Evolutionary conservation across 2,329 filamentous ascomycete genomes (phyloP).

Genomic region (Shiraia sp.): DNA sequence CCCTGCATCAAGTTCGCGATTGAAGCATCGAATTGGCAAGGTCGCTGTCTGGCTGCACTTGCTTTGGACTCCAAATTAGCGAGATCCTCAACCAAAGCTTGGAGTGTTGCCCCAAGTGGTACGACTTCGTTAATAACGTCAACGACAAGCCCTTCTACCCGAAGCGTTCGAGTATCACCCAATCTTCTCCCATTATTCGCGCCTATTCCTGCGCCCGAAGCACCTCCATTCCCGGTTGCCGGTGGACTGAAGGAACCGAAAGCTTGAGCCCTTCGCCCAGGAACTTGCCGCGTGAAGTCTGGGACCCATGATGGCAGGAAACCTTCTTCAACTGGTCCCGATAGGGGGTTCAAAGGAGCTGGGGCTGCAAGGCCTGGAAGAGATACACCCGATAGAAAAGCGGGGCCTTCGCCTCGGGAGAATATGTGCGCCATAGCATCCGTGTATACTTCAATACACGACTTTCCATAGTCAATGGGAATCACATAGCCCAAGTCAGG

Average conservation of each 20-base stretch:
- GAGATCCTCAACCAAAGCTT: not conserved
- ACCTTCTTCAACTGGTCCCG: not conserved
- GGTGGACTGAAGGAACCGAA: conserved; percentile 1
- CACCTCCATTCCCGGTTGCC: not conserved
- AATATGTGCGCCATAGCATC: conserved; percentile 3
- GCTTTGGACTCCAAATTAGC: not conserved
- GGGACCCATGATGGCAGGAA: conserved; percentile 2
- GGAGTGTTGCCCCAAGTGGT: not conserved
- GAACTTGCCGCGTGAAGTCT: conserved; percentile 1
- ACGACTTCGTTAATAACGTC: not conserved
- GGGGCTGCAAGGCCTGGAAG: not conserved
- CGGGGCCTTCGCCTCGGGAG: conserved; percentile 1
- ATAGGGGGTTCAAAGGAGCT: not conserved
- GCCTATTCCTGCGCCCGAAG: conserved; percentile 1
- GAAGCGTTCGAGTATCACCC: not conserved
- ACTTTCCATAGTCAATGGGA: conserved; percentile 1
- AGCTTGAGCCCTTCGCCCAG: not conserved
- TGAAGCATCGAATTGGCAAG: not conserved
- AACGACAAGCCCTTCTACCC: conserved; percentile 1
- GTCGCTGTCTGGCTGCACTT: not conserved
- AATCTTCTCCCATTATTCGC: conserved; percentile 1
- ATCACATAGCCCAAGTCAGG: not conserved
- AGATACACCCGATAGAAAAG: conserved; percentile 1
- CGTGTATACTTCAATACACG: conserved; percentile 1
- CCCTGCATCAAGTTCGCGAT: conserved; percentile 1